Evolutionary conservation across 2,329 filamentous ascomycete genomes (phyloP).

Genomic region (Colletotrichum kahawae): DNA sequence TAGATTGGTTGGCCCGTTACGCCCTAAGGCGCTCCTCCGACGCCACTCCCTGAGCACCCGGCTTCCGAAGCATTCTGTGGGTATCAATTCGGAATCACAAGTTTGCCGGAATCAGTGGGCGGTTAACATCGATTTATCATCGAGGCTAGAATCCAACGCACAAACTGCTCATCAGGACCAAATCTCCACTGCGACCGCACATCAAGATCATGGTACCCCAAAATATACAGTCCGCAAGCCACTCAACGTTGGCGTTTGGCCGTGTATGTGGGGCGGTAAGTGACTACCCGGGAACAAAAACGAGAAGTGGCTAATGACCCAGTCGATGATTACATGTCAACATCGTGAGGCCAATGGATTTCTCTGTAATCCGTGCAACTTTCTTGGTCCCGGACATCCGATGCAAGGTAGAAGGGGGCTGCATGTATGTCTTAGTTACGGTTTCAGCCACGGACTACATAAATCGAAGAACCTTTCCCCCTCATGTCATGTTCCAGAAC

Average conservation of each 20-base stretch:
- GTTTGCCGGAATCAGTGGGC: neutral
- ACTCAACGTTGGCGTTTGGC: neutral
- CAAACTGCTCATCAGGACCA: neutral
- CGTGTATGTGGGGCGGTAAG: neutral
- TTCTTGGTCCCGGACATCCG: neutral
- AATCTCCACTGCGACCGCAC: neutral
- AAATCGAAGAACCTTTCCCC: neutral
- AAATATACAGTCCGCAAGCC: neutral
- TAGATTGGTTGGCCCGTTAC: neutral
- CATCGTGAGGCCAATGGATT: neutral
- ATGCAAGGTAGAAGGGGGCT: neutral
- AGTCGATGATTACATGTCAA: neutral
- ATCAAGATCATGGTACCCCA: neutral
- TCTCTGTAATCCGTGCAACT: neutral
- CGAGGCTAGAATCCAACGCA: neutral
- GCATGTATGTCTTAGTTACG: neutral
- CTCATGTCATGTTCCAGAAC: neutral
- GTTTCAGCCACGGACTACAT: neutral
- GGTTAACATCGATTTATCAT: neutral
- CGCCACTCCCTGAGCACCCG: neutral
- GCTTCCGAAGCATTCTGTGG: neutral
- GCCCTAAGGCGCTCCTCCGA: neutral
- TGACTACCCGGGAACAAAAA: neutral
- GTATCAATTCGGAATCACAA: neutral
- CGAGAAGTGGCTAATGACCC: neutral